Percentiles rank a stretch among this genome's conserved stretches.
phyloP scores from a whole-genome alignment of 2,329 filamentous ascomycete genomes.

The Hymenoscyphus infarciens region DNA sequence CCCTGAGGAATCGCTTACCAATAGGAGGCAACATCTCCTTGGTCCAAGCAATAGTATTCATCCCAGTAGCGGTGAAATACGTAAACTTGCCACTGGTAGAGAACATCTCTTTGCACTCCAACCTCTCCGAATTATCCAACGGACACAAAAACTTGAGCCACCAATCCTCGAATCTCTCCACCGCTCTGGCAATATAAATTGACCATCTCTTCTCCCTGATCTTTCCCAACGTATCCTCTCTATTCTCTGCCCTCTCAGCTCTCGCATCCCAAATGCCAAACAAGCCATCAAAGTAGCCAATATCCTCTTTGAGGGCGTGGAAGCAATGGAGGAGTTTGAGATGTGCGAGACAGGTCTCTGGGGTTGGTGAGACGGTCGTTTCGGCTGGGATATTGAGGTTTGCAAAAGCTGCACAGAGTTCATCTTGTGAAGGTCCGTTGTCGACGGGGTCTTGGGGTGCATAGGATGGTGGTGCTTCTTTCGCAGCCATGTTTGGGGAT shows the following conservation, averaged over 20 bases:
- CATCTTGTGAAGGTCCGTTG: slow-evolving; percentile 19
- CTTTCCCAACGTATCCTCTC: slow-evolving; percentile 44
- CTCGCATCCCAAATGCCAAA: slow-evolving; percentile 56
- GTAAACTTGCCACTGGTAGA: slow-evolving; percentile 18
- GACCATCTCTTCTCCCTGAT: slow-evolving; percentile 72
- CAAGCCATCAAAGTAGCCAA: slow-evolving; percentile 64
- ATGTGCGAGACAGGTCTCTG: slow-evolving; percentile 65
- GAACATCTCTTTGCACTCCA: slow-evolving; percentile 24
- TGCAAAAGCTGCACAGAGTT: slow-evolving; percentile 37
- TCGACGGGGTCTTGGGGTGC: slow-evolving; percentile 16
- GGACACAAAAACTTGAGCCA: slow-evolving; percentile 43
- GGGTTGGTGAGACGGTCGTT: slow-evolving; percentile 38
- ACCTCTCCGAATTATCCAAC: slow-evolving; percentile 25
- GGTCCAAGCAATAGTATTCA: slow-evolving; percentile 36
- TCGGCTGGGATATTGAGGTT: slow-evolving; percentile 37
- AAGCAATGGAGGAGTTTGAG: slow-evolving; percentile 69
- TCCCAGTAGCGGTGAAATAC: slow-evolving; percentile 21
- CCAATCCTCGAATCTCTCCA: slow-evolving; percentile 66
- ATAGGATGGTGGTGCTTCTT: slow-evolving; percentile 21
- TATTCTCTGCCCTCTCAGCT: slow-evolving; percentile 37
- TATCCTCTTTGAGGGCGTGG: slow-evolving; percentile 61
- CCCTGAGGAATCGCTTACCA: slow-evolving; percentile 47
- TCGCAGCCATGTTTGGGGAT: neutral
- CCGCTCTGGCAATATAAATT: slow-evolving; percentile 64
- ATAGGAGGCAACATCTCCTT: slow-evolving; percentile 52